Base-by-base conservation (phyloP, 495 filamentous ascomycete genomes). In the Corynascus novoguineensis region DNA sequence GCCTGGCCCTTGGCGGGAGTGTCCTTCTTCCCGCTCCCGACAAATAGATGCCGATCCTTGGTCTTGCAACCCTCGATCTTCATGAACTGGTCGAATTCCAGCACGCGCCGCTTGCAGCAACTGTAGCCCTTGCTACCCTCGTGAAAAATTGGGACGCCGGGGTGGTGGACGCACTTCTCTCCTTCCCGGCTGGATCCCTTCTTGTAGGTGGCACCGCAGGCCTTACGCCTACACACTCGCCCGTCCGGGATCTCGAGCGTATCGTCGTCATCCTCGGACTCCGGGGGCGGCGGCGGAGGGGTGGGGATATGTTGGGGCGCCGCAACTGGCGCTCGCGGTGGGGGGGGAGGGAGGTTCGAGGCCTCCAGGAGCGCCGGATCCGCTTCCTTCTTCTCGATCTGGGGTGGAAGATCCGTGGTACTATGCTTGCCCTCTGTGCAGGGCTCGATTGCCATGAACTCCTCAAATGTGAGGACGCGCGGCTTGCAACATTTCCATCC, bases 401-500 rank as follows among this genome's bases (percentile, higher is more conserved):
- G 72, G 12, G 78, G 71, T 1, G 84, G 81, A 47, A 84, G 71
- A 53, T 83, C 91, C 56, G 92, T 85, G 4, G 86, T 89, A 52
- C 89, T 92, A 76, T 99, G 93, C 61, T 86, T 93, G 64, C 93
- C 93, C 17, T 85, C 89, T 21, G 95, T 96, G 78, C 93, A 99
- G 22, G 95, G 92, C 28, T 89, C 81, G 61, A 99, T 97, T 47
- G 80, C 71, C 65, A 97, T 88, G 78, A 99, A 99, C 75, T 99
- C 93, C 73, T 99, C 95, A 66, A 99, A 99, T 49, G 92, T 97
- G 61, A 99, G 81, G 61, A 97, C 90, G 71, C 95, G 87, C 55
- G 92, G 88, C 77, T 97, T 99, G 81, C 93, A 99, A 76, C 93
- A 99, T 78, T 96, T 96, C 93, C 93, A 99, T 64, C 93, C 93